Conservation (phyloP, 305 asterid genomes). For the Fraxinus platypoda region DNA sequence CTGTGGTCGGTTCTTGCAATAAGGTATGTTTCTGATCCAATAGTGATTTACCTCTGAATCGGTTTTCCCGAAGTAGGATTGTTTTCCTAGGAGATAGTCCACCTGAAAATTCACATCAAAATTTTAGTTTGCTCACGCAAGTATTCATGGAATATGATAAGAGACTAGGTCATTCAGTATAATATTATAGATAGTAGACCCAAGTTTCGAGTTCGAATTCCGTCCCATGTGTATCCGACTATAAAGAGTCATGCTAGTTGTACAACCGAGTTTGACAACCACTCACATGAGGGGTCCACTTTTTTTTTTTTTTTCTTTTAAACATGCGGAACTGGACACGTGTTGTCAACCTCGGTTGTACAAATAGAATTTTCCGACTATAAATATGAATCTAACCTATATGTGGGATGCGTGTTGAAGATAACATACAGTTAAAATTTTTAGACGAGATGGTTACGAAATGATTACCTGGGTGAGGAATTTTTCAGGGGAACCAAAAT, state of each 20-base stretch:
- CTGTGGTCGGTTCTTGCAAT: neutral
- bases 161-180: neutral
- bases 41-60: slow-evolving; percentile 72
- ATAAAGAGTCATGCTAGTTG: no score
- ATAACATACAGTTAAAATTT: neutral
- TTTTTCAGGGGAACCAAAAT: slow-evolving; percentile 73
- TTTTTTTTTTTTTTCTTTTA: no score
- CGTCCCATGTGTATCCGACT: neutral
- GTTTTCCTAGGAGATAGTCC: slow-evolving; percentile 84
- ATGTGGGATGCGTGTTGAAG: neutral
- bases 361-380: no score
- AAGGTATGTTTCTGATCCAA: neutral
- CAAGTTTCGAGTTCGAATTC: neutral
- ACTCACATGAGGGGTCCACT: no score
- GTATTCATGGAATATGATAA: neutral
- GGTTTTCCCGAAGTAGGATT: slow-evolving; percentile 79
- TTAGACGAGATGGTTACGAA: neutral
- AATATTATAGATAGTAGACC: neutral
- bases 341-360: no score
- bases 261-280: no score
- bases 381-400: neutral
- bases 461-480: slow-evolving; percentile 66
- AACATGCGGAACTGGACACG: no score
- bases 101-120: slow-evolving; percentile 46
- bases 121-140: neutral